These are phyloP conservation scores for Magnusiomyces starmeri DNA, from an alignment of 1,139 yeast genomes.

Conservation along the genomic window DNA sequence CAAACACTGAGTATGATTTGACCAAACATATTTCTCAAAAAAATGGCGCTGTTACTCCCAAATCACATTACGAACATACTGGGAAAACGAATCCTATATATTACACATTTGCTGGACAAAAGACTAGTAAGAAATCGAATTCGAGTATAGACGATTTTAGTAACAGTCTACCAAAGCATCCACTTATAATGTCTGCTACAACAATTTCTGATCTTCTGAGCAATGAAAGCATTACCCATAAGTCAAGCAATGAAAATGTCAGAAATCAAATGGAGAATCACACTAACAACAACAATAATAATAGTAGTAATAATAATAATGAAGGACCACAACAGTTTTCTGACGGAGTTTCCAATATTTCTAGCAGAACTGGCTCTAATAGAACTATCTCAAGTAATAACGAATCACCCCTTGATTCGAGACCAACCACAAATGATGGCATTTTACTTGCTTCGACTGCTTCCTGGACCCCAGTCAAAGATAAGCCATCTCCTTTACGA, in stretches of 20 bases:
- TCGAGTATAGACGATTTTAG: slow-evolving; percentile 13
- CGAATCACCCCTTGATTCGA: background rate
- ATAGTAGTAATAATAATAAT: background rate
- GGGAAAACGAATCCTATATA: slow-evolving; percentile 1
- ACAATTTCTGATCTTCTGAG: slow-evolving; percentile 8
- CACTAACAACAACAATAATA: background rate
- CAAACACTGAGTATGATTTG: background rate
- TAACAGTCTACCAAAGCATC: slow-evolving; percentile 21
- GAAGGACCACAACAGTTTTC: background rate
- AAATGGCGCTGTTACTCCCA: background rate
- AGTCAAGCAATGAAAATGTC: background rate
- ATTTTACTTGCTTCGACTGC: background rate
- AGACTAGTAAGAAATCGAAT: background rate
- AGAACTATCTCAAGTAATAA: background rate
- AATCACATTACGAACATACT: background rate
- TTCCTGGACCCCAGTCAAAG: background rate
- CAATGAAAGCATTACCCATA: background rate
- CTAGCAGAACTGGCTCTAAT: background rate
- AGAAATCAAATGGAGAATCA: background rate
- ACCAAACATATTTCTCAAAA: background rate
- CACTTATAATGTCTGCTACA: slow-evolving; percentile 12
- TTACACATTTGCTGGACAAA: slow-evolving; percentile 2
- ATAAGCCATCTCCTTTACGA: background rate
- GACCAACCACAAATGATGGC: slow-evolving; percentile 3
- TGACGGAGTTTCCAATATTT: background rate